A percentile compares a stretch with the other conserved stretches of the same genome.
phyloP scores from a whole-genome alignment of 306 rosid species.

The Vigna mungo region DNA sequence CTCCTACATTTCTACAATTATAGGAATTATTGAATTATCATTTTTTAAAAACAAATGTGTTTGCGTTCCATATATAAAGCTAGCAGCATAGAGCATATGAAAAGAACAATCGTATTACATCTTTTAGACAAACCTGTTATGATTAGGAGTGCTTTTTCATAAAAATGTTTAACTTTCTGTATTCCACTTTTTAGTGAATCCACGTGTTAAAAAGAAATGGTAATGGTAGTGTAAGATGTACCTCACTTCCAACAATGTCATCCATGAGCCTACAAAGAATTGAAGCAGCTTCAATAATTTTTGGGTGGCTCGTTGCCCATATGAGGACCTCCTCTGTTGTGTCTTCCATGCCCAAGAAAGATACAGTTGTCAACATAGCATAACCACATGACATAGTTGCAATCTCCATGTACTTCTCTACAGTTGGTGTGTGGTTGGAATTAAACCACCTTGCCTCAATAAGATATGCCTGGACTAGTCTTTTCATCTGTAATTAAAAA shows the following conservation, averaged over 20 bases:
- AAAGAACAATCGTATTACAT: too few relatives aligned
- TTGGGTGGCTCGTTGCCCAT: constrained; percentile 18
- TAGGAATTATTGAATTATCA: too few relatives aligned
- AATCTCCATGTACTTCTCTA: constrained; percentile 11
- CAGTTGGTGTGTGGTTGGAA: not conserved
- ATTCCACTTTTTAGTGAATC: too few relatives aligned
- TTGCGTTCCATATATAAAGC: too few relatives aligned
- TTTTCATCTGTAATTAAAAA: constrained; percentile 5
- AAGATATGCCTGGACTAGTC: not conserved
- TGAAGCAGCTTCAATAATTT: not conserved
- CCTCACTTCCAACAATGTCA: constrained; percentile 32
- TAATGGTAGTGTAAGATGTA: not conserved
- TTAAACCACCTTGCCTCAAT: constrained; percentile 20
- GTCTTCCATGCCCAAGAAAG: constrained; percentile 31
- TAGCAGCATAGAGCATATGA: too few relatives aligned
- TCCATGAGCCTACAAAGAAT: not conserved
- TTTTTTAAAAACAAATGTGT: too few relatives aligned
- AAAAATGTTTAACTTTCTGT: too few relatives aligned
- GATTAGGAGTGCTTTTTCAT: too few relatives aligned
- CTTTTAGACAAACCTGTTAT: too few relatives aligned
- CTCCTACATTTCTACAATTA: too few relatives aligned
- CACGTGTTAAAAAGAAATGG: too few relatives aligned
- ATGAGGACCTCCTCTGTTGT: not conserved
- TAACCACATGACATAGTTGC: not conserved
- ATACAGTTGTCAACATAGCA: not conserved